Evolutionary conservation across 2,329 filamentous ascomycete genomes (phyloP).

Genomic region (Pyrenochaeta sp.): DNA sequence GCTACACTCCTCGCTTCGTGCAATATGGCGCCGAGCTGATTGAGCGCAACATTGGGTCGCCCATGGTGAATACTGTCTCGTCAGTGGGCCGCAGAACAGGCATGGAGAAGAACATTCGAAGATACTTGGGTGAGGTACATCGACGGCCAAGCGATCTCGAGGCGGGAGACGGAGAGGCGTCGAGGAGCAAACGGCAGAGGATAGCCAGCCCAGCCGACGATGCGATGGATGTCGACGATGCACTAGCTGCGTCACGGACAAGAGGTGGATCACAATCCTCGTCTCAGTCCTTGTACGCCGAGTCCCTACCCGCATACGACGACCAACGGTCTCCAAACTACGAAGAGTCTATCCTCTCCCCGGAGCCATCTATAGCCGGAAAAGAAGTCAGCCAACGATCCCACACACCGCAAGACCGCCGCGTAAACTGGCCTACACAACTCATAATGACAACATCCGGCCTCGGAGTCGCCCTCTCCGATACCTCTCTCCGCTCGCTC

Average conservation of each 20-base stretch:
- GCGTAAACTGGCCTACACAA: constrained; percentile 76
- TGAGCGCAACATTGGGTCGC: constrained; percentile 82
- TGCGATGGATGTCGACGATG: constrained; percentile 60
- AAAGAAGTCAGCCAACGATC: constrained; percentile 28
- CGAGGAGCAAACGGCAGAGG: constrained; percentile 54
- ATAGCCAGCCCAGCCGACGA: constrained; percentile 48
- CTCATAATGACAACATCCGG: constrained; percentile 91
- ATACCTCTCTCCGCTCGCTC: constrained; percentile 83
- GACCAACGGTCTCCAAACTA: constrained; percentile 79
- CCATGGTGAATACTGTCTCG: constrained; percentile 85
- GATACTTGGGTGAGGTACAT: constrained; percentile 72
- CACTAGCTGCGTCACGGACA: constrained; percentile 36
- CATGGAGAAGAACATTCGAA: constrained; percentile 84
- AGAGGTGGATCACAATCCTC: constrained; percentile 70
- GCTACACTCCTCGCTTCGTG: constrained; percentile 87
- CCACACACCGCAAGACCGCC: constrained; percentile 43
- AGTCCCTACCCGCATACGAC: constrained; percentile 85
- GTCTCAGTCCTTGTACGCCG: constrained; percentile 73
- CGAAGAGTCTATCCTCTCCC: constrained; percentile 62
- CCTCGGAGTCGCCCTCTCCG: constrained; percentile 88
- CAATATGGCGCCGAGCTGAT: constrained; percentile 88
- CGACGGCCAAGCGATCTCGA: constrained; percentile 63
- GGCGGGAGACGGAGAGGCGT: constrained; percentile 48
- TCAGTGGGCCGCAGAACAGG: constrained; percentile 85
- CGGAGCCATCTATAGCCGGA: constrained; percentile 24